Evolutionary conservation across 805 yeast species (phyloP), one percentile per base, ranked within the genome.

Genomic region (Cyberlindnera sargentensis): DNA sequence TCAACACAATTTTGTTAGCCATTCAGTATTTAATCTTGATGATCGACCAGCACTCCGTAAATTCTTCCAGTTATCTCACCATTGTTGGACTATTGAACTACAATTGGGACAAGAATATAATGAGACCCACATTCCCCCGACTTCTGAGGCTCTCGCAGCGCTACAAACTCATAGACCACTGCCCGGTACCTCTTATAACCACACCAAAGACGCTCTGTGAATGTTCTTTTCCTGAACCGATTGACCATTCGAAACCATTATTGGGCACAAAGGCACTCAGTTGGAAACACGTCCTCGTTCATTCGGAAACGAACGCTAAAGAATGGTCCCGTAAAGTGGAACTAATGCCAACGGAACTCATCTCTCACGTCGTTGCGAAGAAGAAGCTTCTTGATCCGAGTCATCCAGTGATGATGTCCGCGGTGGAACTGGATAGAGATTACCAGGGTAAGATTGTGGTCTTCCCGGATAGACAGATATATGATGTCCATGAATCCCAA

Each of bases 261-360:
- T 59, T 66, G 27, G 69, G 70, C 10, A 75, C 88, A 0, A 70
- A 70, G 29, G 73, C 76, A 0, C 50, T 61, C 4, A 72, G 75
- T 5, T 73, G 76, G 72, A 78, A 77, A 46, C 85, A 82, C 52
- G 64, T 76, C 7, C 54, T 83, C 15, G 66, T 79, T 10, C 61
- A 76, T 27, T 72, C 78, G 30, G 76, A 75, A 20, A 67, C 69
- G 3, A 48, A 58, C 0, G 63, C 57, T 3, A 9, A 31, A 30
- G 56, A 58, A 3, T 67, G 72, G 72, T 60, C 61, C 6, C 62
- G 65, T 9, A 70, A 72, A 47, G 69, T 81, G 34, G 84, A 81
- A 44, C 45, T 67, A 37, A 55, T 62, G 26, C 75, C 77, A 0
- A 69, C 62, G 1, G 65, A 75, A 1, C 53, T 78, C 32, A 66